Conservation (phyloP, 2,329 filamentous ascomycete species). For the Aspergillus floridensis region DNA sequence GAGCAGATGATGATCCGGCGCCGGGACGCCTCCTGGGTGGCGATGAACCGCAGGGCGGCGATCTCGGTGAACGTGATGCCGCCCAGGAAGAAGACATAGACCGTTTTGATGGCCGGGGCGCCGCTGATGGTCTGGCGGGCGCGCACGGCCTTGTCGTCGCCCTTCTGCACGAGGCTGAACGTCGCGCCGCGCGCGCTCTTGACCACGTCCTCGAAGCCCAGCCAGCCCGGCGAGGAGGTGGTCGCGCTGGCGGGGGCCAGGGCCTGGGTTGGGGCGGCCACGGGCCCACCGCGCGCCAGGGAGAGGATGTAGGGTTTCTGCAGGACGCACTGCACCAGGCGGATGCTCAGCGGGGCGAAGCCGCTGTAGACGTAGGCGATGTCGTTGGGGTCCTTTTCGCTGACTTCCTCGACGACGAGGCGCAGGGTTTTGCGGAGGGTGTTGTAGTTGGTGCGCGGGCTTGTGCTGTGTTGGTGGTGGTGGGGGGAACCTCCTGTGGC, state of each 20-base stretch:
- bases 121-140: constrained; percentile 80
- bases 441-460: constrained; percentile 80
- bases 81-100: constrained; percentile 96
- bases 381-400: constrained; percentile 90
- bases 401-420: constrained; percentile 93
- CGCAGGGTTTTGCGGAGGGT: constrained; percentile 81
- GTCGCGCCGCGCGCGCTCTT: constrained; percentile 85
- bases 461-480: constrained; percentile 63
- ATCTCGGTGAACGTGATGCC: constrained; percentile 96
- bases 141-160: constrained; percentile 87
- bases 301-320: constrained; percentile 82
- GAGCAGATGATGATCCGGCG: constrained; percentile 89
- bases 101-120: constrained; percentile 71
- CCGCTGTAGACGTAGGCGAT: constrained; percentile 98
- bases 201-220: constrained; percentile 87
- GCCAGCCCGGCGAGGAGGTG: constrained; percentile 73
- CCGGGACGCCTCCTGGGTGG: constrained; percentile 74
- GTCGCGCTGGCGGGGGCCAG: constrained; percentile 47
- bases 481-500: not conserved
- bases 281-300: constrained; percentile 64
- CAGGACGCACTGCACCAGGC: constrained; percentile 86
- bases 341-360: constrained; percentile 87
- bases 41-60: constrained; percentile 86
- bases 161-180: constrained; percentile 88
- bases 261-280: constrained; percentile 42